These are phyloP conservation scores for Clavispora santaluciae DNA, from an alignment of 805 yeast genomes.

Conservation along the genomic window DNA sequence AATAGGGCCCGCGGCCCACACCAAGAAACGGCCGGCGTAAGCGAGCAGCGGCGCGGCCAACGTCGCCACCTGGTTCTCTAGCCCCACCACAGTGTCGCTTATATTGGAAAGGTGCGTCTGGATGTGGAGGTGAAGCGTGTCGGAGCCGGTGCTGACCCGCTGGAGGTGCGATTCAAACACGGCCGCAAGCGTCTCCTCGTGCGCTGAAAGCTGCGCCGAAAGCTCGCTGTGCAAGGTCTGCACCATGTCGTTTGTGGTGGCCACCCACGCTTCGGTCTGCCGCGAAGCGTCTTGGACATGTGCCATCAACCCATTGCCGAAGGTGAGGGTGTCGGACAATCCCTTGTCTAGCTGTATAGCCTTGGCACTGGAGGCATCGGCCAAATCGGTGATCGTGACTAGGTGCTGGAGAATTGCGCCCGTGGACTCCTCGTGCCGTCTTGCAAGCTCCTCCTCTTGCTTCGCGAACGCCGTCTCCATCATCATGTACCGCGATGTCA, in stretches of 20 bases:
- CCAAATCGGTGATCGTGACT: not conserved
- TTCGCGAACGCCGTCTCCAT: not conserved
- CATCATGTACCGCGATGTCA: not conserved
- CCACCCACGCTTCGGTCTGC: too few relatives aligned
- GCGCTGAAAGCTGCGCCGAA: too few relatives aligned
- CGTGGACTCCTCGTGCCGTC: not conserved
- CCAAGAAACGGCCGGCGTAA: too few relatives aligned
- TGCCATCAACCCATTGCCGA: too few relatives aligned
- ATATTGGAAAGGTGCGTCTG: not conserved
- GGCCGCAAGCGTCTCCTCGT: too few relatives aligned
- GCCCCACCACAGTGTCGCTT: not conserved
- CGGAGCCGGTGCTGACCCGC: not conserved
- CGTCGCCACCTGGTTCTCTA: not conserved
- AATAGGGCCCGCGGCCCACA: too few relatives aligned
- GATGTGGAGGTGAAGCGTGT: not conserved
- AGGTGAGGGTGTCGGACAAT: too few relatives aligned
- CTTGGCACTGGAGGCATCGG: not conserved
- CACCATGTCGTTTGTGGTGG: too few relatives aligned
- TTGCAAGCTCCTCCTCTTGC: not conserved
- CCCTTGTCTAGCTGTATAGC: too few relatives aligned
- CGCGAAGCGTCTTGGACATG: too few relatives aligned
- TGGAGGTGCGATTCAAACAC: not conserved
- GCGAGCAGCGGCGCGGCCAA: not conserved
- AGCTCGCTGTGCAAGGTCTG: too few relatives aligned
- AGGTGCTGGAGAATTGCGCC: not conserved